Evolutionary conservation across 306 rosid species (phyloP).

Genomic region (Cicer chorassanicum): DNA sequence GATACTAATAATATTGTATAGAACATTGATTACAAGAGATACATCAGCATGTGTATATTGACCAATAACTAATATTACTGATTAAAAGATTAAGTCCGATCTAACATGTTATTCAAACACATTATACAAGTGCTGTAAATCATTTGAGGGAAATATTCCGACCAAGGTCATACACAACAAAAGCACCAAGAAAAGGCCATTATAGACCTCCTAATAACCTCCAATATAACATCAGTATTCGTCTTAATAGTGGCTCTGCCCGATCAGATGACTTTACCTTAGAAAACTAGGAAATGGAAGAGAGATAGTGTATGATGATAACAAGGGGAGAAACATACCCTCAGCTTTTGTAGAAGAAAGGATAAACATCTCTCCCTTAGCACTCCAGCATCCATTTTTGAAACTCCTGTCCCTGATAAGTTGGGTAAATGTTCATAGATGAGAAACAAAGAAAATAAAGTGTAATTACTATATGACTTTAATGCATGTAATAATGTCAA

Average conservation of each 20-base stretch:
- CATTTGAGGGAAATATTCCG: background rate
- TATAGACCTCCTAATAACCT: slow-evolving; percentile 2
- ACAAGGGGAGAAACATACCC: slow-evolving; percentile 49
- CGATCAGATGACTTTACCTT: background rate
- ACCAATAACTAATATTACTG: slow-evolving; percentile 7
- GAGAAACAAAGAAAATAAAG: slow-evolving; percentile 18
- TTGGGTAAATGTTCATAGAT: slow-evolving; percentile 1
- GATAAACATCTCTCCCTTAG: slow-evolving; percentile 69
- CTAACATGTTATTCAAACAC: background rate
- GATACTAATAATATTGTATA: background rate
- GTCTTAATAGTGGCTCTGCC: background rate
- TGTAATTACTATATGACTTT: slow-evolving; percentile 16
- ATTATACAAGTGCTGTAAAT: slow-evolving; percentile 1
- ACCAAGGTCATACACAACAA: slow-evolving; percentile 1
- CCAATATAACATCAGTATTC: slow-evolving; percentile 3
- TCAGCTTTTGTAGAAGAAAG: slow-evolving; percentile 61
- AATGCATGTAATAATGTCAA: background rate
- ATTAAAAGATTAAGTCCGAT: background rate
- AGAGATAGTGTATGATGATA: slow-evolving; percentile 20
- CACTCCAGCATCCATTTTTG: slow-evolving; percentile 64
- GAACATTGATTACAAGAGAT: slow-evolving; percentile 1
- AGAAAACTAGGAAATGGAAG: background rate
- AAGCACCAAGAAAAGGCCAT: background rate
- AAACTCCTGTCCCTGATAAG: slow-evolving; percentile 73
- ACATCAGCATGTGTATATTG: slow-evolving; percentile 2